phyloP scores from a whole-genome alignment of 768 basidiomycete species.

The Sarcodon sp. region DNA sequence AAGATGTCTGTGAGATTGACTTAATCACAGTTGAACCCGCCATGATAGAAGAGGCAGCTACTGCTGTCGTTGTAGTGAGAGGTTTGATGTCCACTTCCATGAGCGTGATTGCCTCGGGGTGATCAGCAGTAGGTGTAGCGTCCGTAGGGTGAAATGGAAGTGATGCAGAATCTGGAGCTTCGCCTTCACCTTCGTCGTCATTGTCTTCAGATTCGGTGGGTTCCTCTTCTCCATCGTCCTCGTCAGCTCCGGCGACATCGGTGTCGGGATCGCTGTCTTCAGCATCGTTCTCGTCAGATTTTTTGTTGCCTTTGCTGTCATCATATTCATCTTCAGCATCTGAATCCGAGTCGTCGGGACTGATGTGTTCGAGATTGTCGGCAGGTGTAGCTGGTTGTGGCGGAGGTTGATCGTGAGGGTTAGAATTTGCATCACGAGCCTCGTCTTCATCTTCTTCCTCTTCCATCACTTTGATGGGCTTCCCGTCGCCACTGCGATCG shows the following conservation, averaged over 20 bases:
- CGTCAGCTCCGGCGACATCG: conserved; percentile 10
- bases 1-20: conserved; percentile 23
- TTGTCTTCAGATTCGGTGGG: conserved; percentile 13
- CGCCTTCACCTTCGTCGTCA: conserved; percentile 12
- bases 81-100: conserved; percentile 4
- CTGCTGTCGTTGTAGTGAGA: conserved; percentile 11
- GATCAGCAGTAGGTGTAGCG: conserved; percentile 3
- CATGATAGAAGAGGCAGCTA: conserved; percentile 36
- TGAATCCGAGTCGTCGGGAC: conserved; percentile 7
- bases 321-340: conserved; percentile 14
- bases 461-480: conserved; percentile 43
- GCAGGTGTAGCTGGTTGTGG: conserved; percentile 8
- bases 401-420: background rate
- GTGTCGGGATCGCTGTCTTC: conserved; percentile 11
- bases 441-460: conserved; percentile 46
- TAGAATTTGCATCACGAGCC: conserved; percentile 16
- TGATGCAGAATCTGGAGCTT: conserved; percentile 4
- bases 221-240: conserved; percentile 15
- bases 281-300: conserved; percentile 12
- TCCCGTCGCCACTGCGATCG: conserved; percentile 10
- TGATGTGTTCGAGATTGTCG: conserved; percentile 7
- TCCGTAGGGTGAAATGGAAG: background rate
- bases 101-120: conserved; percentile 1
- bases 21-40: conserved; percentile 26
- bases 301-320: conserved; percentile 7